These are phyloP conservation scores for Saksenaea oblongispora DNA, from an alignment of 371 early-diverging fungal species.

Conservation along the genomic window DNA sequence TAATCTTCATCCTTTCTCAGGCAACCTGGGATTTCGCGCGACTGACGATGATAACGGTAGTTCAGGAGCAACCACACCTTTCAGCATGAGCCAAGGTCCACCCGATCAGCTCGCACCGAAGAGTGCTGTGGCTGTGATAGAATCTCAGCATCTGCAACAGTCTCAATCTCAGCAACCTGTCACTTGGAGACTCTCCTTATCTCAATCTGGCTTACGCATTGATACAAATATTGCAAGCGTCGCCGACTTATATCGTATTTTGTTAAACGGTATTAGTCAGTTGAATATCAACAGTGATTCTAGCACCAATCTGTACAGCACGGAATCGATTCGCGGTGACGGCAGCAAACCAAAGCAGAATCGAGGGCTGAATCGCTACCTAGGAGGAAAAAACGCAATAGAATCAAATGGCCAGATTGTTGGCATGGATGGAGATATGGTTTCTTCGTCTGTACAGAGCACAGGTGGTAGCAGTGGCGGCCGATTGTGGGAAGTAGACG, in stretches of 20 bases:
- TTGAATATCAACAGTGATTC: constrained; percentile 48
- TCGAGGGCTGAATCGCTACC: constrained; percentile 11
- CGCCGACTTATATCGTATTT: constrained; percentile 47
- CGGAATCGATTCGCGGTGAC: constrained; percentile 26
- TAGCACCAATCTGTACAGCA: constrained; percentile 36
- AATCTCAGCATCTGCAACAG: not conserved
- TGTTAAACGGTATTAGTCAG: constrained; percentile 49
- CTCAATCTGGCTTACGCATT: constrained; percentile 48
- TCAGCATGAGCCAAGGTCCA: not conserved
- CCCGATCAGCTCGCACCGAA: constrained; percentile 4
- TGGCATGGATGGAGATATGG: not conserved
- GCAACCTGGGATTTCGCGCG: constrained; percentile 18
- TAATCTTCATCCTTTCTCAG: constrained; percentile 42
- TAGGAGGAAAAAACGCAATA: not conserved
- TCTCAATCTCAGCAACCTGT: constrained; percentile 30
- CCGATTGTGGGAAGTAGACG: constrained; percentile 54
- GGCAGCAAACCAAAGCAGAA: constrained; percentile 9
- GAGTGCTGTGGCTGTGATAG: constrained; percentile 12
- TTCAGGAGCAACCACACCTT: constrained; percentile 6
- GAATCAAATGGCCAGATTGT: not conserved
- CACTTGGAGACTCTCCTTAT: constrained; percentile 51
- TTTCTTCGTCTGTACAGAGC: not conserved
- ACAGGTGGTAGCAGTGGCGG: constrained; percentile 10
- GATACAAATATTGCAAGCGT: constrained; percentile 56
- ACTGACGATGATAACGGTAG: constrained; percentile 15